Evolutionary conservation across 768 basidiomycete genomes (phyloP), one percentile per base, ranked within the genome.

Genomic region (Phlebiopsis flavidoalba): DNA sequence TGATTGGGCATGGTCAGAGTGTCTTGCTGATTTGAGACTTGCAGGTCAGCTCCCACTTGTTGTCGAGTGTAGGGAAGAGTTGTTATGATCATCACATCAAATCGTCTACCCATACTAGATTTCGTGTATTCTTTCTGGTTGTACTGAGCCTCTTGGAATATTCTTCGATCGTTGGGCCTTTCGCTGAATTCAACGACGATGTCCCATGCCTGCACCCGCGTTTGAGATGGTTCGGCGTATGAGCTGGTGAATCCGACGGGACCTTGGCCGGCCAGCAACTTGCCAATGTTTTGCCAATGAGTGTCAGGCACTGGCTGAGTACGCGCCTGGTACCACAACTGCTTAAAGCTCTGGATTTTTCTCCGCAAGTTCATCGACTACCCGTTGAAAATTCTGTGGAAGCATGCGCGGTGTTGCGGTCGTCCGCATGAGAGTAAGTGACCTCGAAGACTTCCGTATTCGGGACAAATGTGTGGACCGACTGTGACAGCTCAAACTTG

Each of bases 391-490:
- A 62, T 40, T 65, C 60, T 26, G 72, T 60, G 5, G 61, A 51
- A 69, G n/a, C 37, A 67, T 67, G 19, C 26, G 26, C 10, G 8
- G 40, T 17, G 10, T 43, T 43, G 3, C 8, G 40, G 17, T 17
- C 40, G 61, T 37, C 10, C 64, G 55, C 65, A 70, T n/a, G 71
- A 19, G 84, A 77, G 71, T 91, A 92, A 67, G 85, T 81, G 8
- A 88, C 87, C 72, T 93, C 89, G 63, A 84, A 91, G 61, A 93
- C 76, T 0, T 80, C 76, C 0, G 89, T 91, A 22, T 86, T 83
- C 36, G 76, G 68, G 66, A 93, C n/a, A 93, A 26, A 77, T 73
- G 70, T 91, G 89, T 14, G 91, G 91, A 5, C 91, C 91, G 35
- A 93, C 83, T 65, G n/a, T n/a, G 83, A 79, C 40, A 94, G 71